Evolutionary conservation across 1,284 basidiomycete species (phyloP), one percentile per base, ranked within the genome.

Genomic region (Apiotrichum sp.): DNA sequence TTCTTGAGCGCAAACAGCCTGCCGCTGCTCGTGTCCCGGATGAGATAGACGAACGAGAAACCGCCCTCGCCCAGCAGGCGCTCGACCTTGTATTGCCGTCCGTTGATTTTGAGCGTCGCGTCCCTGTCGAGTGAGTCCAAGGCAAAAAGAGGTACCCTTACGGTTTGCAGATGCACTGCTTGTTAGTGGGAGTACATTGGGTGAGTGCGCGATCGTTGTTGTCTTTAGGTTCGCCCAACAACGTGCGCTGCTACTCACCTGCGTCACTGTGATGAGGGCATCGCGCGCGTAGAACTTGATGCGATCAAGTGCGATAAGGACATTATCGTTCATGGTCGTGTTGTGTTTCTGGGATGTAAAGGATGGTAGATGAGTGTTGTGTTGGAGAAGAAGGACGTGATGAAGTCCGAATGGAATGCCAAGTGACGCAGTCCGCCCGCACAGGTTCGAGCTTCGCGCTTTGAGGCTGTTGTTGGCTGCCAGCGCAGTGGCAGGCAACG

Each of bases 11-110:
- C 93, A 66, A 93, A 96, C 78, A 89, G 83, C 59, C 90, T 82
- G 81, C 90, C 76, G 2, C 72, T 71, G 8, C 65, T 71, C 11
- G 61, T 58, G 61, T 93, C 90, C 66, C 88, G 85, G n/a, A 88
- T 88, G 38, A 93, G 81, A 73, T 93, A 93, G 16, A 97, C 93
- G 71, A 93, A 96, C 13, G 89, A 91, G 80, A 96, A 96, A n/a
- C 73, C 93, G 42, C 93, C 93, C 77, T 97, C 93, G 45, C 93
- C 93, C 4, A 97, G 83, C 13, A 95, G 85, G 64, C 87, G 89
- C 51, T 93, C 78, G 49, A 97, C 89, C 66, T 89, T 87, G 78
- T 92, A 96, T 49, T 86, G 88, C 66, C 93, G 82, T 33, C 93
- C 93, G 66, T 95, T 95, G 64, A 97, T 92, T 78, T 95, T 93